Conservation (phyloP, 2,329 filamentous ascomycete genomes). For the Aspergillus fischeri region DNA sequence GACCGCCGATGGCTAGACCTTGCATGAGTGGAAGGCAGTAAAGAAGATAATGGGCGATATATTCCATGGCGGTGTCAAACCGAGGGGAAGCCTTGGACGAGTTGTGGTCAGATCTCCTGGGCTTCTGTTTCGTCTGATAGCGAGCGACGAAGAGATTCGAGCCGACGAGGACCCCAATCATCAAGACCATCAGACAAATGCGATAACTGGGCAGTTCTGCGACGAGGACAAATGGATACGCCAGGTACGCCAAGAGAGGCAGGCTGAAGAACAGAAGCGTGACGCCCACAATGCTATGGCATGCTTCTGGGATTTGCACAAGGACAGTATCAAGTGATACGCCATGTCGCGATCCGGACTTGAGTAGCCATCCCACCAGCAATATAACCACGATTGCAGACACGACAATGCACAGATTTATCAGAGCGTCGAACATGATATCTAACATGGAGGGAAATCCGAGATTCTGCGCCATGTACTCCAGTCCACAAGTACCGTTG, state of each 20-base stretch:
- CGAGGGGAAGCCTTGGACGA: not conserved
- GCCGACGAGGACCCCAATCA: not conserved
- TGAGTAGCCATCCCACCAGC: not conserved
- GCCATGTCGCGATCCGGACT: not conserved
- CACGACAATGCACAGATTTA: slow-evolving; percentile 8
- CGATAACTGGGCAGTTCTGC: slow-evolving; percentile 2
- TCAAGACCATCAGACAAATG: slow-evolving; percentile 4
- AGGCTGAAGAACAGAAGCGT: slow-evolving; percentile 8
- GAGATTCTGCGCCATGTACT: slow-evolving; percentile 14
- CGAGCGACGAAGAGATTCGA: not conserved
- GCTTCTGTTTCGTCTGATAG: not conserved
- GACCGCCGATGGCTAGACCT: slow-evolving; percentile 7
- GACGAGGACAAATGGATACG: slow-evolving; percentile 2
- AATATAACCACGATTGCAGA: not conserved
- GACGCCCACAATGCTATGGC: slow-evolving; percentile 5
- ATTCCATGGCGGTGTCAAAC: not conserved
- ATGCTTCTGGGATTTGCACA: slow-evolving; percentile 2
- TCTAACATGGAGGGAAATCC: slow-evolving; percentile 8
- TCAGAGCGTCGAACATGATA: slow-evolving; percentile 10
- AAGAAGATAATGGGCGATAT: not conserved
- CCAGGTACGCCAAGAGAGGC: slow-evolving; percentile 4
- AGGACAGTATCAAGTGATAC: not conserved
- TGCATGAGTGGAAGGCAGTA: slow-evolving; percentile 8
- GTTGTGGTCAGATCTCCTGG: not conserved
- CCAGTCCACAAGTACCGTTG: slow-evolving; percentile 11